Conservation (phyloP, 371 early-diverging fungal species). For the Mortierella polycephala region DNA sequence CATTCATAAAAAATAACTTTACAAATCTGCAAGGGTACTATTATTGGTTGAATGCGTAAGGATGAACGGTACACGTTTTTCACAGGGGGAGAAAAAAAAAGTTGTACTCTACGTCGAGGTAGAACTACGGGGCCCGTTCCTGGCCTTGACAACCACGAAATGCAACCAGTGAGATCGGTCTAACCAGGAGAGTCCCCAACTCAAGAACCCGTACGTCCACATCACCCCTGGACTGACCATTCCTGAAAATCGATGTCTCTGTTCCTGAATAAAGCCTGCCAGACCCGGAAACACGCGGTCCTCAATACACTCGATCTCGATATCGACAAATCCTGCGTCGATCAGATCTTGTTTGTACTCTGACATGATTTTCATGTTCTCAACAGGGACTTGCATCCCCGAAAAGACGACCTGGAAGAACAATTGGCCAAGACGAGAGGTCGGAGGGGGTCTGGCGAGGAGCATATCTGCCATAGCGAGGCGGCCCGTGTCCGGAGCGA, state of each 20-base stretch:
- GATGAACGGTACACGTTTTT: too few species aligned
- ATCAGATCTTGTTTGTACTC: conserved; percentile 38
- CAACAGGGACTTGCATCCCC: conserved; percentile 34
- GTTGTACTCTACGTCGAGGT: background rate
- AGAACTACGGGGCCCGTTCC: conserved; percentile 20
- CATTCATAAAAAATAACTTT: background rate
- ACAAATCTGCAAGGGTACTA: too few species aligned
- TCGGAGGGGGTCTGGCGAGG: conserved; percentile 43
- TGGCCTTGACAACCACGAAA: conserved; percentile 46
- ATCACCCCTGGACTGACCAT: conserved; percentile 44
- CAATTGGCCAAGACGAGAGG: conserved; percentile 13
- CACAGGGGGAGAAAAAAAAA: too few species aligned
- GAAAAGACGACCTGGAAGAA: conserved; percentile 32
- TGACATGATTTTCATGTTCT: conserved; percentile 44
- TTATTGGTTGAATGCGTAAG: too few species aligned
- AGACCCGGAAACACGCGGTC: conserved; percentile 46
- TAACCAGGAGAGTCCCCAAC: conserved; percentile 38
- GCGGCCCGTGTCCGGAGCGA: conserved; percentile 43
- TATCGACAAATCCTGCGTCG: conserved; percentile 42
- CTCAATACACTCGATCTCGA: conserved; percentile 50
- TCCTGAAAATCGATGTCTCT: conserved; percentile 33
- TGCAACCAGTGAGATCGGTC: conserved; percentile 48
- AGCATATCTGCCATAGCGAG: conserved; percentile 49
- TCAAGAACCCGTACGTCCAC: conserved; percentile 41
- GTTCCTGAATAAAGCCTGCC: conserved; percentile 34